Conservation (phyloP, 2,329 filamentous ascomycete species). For the Botryotinia calthae region DNA sequence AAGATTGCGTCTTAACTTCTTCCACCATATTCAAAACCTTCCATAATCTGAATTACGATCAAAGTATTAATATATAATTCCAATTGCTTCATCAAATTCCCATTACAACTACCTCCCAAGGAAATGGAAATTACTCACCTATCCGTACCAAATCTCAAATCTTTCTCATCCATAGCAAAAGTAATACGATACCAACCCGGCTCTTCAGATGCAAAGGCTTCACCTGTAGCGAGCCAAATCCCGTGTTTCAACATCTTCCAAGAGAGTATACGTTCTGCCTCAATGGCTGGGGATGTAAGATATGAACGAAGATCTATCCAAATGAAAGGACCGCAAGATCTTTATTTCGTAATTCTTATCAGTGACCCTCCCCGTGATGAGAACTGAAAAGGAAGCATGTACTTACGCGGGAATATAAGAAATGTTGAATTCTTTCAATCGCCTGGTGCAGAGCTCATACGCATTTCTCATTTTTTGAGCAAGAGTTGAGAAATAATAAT, state of each 20-base stretch:
- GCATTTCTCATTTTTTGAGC: conserved; percentile 9
- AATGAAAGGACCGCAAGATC: conserved; percentile 24
- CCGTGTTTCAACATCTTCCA: conserved; percentile 24
- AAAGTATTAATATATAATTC: background rate
- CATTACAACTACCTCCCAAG: background rate
- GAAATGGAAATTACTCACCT: conserved; percentile 9
- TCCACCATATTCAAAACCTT: background rate
- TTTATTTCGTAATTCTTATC: background rate
- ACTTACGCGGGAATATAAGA: conserved; percentile 20
- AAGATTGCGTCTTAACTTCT: background rate
- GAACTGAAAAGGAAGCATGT: background rate
- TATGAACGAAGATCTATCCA: conserved; percentile 24
- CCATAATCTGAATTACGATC: background rate
- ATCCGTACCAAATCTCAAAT: conserved; percentile 23
- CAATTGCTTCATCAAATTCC: background rate
- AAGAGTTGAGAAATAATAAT: conserved; percentile 20
- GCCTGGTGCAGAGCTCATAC: conserved; percentile 20
- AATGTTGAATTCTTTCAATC: conserved; percentile 17
- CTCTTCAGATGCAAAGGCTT: conserved; percentile 21
- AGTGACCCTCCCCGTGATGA: background rate
- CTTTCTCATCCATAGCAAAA: conserved; percentile 21
- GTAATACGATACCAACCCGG: conserved; percentile 24
- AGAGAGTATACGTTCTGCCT: conserved; percentile 20
- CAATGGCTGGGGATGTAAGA: conserved; percentile 12
- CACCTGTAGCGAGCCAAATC: conserved; percentile 25